Evolutionary conservation across 2,329 filamentous ascomycete genomes (phyloP).

Genomic region (Xenosphaeropsis pyriputrescens): DNA sequence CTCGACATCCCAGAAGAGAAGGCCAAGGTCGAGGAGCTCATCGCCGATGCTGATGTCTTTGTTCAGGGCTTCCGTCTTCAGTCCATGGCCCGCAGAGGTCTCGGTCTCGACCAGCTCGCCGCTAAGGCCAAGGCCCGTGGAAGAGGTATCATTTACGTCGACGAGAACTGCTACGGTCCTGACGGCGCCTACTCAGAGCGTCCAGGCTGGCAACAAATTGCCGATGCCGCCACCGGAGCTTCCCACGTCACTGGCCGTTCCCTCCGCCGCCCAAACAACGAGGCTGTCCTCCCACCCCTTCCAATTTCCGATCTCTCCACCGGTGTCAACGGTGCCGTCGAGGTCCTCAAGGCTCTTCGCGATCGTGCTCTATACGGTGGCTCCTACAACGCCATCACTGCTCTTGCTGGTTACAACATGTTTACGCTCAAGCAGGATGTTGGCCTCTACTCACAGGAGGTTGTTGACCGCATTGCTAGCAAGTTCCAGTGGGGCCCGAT

Average conservation of each 20-base stretch:
- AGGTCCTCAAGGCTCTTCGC: conserved; percentile 46
- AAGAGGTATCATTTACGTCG: conserved; percentile 52
- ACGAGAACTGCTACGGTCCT: conserved; percentile 59
- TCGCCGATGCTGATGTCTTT: conserved; percentile 49
- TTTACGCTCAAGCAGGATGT: conserved; percentile 35
- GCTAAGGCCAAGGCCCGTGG: conserved; percentile 36
- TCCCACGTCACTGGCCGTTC: conserved; percentile 41
- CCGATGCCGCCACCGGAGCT: conserved; percentile 46
- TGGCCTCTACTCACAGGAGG: conserved; percentile 34
- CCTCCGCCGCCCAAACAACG: conserved; percentile 31
- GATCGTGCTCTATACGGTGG: conserved; percentile 44
- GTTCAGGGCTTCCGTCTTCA: conserved; percentile 58
- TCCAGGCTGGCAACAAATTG: conserved; percentile 60
- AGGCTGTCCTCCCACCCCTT: conserved; percentile 47
- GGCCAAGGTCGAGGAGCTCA: conserved; percentile 38
- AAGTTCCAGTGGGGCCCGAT: too few species aligned
- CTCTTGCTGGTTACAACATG: conserved; percentile 50
- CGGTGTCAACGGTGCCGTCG: conserved; percentile 52
- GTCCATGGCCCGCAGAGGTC: conserved; percentile 47
- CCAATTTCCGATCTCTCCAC: conserved; percentile 51
- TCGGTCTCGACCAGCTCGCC: conserved; percentile 38
- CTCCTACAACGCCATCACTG: conserved; percentile 46
- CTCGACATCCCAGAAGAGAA: conserved; percentile 40
- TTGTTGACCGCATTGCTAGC: conserved; percentile 22
- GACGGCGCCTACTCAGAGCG: conserved; percentile 46